Evolutionary conservation across 768 basidiomycete genomes (phyloP), one percentile per base, ranked within the genome.

Genomic region (Tephrocybe rancida): DNA sequence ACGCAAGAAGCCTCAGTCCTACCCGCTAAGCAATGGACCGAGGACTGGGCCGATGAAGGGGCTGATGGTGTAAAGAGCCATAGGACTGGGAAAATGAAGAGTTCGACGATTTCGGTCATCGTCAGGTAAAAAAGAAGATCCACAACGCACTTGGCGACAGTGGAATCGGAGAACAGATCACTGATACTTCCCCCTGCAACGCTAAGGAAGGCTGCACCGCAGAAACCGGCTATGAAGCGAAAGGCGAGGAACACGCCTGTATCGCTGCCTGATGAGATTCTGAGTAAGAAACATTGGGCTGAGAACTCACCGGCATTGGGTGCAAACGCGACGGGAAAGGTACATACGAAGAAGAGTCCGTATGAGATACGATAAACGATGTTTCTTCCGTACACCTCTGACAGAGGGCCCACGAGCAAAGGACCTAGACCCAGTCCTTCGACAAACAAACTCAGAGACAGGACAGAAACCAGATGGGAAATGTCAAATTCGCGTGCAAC

Each of bases 311-410:
- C 77, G 21, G 84, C 77, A 59, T 89, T 75, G 3, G 83, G 84
- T 1, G 88, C 80, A 55, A 93, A 92, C 1, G 88, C 87, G 5
- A 89, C 83, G 0, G 88, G 86, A 61, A 86, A 87, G 18, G 84
- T 82, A 50, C 87, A 78, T 1, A 81, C 61, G 60, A 88, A 82
- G 65, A 89, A 85, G 4, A 82, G 57, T 1, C 71, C 57, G 56
- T 86, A 91, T 0, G 87, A 86, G 3, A 76, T 59, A 11, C 76
- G 73, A 64, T 92, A 90, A 11, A 91, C 78, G 37, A 76, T 64
- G 50, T 82, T 84, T 42, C 86, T 74, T 2, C 91, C 89, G 61
- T 84, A 82, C 16, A 88, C 77, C 58, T 87, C 82, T 18, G 73
- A 64, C 13, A 80, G 68, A 0, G 81, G 78, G 3, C 86, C 81